A percentile compares a stretch with the other conserved stretches of the same genome.
phyloP scores from a whole-genome alignment of 305 asterid species.

The Fraxinus paxiana region DNA sequence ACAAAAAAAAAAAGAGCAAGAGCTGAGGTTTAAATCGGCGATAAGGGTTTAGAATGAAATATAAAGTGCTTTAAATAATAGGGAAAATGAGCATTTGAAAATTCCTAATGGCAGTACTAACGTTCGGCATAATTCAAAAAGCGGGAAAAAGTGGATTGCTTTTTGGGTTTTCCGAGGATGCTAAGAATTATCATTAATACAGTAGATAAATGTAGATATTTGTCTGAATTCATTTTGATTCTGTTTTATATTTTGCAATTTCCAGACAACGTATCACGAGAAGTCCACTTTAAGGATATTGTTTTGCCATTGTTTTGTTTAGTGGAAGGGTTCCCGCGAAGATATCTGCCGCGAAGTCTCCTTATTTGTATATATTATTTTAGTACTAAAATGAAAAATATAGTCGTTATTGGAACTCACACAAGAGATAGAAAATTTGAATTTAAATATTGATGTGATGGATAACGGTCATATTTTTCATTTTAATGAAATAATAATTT shows the following conservation, averaged over 20 bases:
- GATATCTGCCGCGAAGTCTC: not conserved
- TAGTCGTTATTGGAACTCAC: too few species aligned
- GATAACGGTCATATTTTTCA: too few species aligned
- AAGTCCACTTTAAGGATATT: not conserved
- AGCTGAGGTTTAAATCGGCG: conserved; percentile 30
- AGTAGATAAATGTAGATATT: conserved; percentile 11
- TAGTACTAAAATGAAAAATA: too few species aligned
- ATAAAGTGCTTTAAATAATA: conserved; percentile 20
- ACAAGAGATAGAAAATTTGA: too few species aligned
- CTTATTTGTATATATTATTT: not conserved
- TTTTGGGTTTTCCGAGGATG: conserved; percentile 23
- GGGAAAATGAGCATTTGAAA: conserved; percentile 28
- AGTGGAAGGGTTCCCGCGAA: not conserved
- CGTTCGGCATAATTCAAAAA: conserved; percentile 7
- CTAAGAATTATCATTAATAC: not conserved
- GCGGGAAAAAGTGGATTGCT: not conserved
- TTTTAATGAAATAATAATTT: too few species aligned
- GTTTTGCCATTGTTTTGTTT: not conserved
- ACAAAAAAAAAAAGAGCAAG: not conserved
- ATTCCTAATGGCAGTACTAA: conserved; percentile 34
- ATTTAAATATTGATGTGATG: too few species aligned
- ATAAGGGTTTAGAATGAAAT: conserved; percentile 25
- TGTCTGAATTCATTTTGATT: not conserved
- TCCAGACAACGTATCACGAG: not conserved
- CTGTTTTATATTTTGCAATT: not conserved